These are phyloP conservation scores for Cladosporium sp. DNA, from an alignment of 2,329 filamentous ascomycete genomes.

Conservation along the genomic window DNA sequence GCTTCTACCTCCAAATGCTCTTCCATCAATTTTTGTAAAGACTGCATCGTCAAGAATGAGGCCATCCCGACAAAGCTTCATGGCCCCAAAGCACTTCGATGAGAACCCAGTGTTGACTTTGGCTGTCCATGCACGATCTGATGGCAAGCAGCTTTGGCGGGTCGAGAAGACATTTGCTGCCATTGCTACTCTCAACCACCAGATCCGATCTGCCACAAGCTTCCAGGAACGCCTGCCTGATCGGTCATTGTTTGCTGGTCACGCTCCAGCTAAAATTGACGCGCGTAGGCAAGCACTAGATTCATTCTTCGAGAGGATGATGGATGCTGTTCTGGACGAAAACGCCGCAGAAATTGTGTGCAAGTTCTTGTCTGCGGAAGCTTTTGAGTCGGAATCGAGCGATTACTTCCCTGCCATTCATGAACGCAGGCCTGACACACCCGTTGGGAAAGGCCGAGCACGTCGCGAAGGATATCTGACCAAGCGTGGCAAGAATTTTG, in stretches of 20 bases:
- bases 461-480: slow-evolving; percentile 88
- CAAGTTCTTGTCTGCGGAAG: slow-evolving; percentile 74
- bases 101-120: slow-evolving; percentile 94
- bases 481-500: slow-evolving; percentile 97
- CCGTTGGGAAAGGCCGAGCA: slow-evolving; percentile 64
- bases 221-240: slow-evolving; percentile 81
- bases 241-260: slow-evolving; percentile 80
- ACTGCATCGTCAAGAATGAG: slow-evolving; percentile 95
- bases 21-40: slow-evolving; percentile 80
- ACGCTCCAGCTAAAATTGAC: slow-evolving; percentile 91
- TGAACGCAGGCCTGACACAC: slow-evolving; percentile 38
- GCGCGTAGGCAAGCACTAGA: slow-evolving; percentile 79
- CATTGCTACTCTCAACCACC: slow-evolving; percentile 76
- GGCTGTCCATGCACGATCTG: slow-evolving; percentile 75
- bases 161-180: slow-evolving; percentile 88
- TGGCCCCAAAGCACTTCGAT: slow-evolving; percentile 76
- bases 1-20: slow-evolving; percentile 80
- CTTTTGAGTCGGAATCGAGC: slow-evolving; percentile 56
- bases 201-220: slow-evolving; percentile 70
- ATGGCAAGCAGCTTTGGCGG: slow-evolving; percentile 81
- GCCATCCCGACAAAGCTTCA: slow-evolving; percentile 81
- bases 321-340: slow-evolving; percentile 80
- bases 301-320: slow-evolving; percentile 77
- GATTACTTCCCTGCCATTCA: slow-evolving; percentile 41
- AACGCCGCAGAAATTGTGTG: slow-evolving; percentile 78